Evolutionary conservation across 331 rosid species (phyloP), one percentile per base, ranked within the genome.

Genomic region (Rhamnella rubrinervis): DNA sequence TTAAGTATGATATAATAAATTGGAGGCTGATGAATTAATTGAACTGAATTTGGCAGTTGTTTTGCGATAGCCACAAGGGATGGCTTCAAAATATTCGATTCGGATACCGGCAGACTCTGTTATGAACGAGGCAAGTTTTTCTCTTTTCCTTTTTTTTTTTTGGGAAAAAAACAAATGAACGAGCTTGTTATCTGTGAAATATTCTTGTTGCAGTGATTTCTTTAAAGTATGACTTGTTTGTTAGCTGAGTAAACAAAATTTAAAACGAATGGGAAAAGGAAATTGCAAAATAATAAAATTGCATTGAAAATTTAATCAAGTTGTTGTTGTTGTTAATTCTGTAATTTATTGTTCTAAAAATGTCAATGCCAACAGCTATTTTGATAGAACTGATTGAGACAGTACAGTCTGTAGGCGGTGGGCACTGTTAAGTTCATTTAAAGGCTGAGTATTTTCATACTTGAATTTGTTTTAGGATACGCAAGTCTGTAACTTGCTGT

Each of bases 21-120:
- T 55, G 7, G 14, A 4, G 19, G 46, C 18, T 72, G 37, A 55
- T 50, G 35, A n/a, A 2, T 8, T 40, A 31, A 61, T 56, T 67
- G 15, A 19, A 14, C 63, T 35, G 62, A 71, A 66, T 51, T 66
- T 71, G 63, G 57, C 88, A 93, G 98, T 83, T 87, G 78, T 73
- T 93, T 93, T 78, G 97, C 84, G 8, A 82, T 93, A 38, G 97
- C 97, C 55, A 87, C 96, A 59, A 88, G 75, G 65, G 86, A 87
- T 63, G 97, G 98, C 35, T 84, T 93, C 82, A 87, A 81, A 81
- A 82, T 93, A 37, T 90, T 86, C 71, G 95, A 93, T 61, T 85
- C 95, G 20, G 76, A 75, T 56, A 80, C 93, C 0, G 98, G 98
- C 60, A 81, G 83, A 35, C 97, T 90, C 59, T 90, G 88, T 67